These are phyloP conservation scores for Sphaerobolus stellatus DNA, from an alignment of 1,284 basidiomycete genomes.

Conservation along the genomic window DNA sequence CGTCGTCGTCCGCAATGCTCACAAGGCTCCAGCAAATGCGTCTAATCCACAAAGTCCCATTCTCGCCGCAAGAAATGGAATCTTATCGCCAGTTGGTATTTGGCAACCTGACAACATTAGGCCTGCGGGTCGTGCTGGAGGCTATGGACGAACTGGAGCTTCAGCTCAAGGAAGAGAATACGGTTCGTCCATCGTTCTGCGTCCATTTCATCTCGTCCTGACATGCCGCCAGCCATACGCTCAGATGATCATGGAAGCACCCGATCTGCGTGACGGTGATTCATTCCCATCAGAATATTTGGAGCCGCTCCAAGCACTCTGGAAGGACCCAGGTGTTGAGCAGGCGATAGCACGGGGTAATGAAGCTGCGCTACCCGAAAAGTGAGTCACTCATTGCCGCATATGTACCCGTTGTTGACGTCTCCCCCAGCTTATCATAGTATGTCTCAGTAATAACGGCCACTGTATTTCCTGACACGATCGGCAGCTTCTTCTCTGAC, in stretches of 20 bases:
- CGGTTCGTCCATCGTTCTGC: conserved; percentile 19
- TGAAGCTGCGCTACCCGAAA: conserved; percentile 87
- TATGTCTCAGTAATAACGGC: not conserved
- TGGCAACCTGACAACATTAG: conserved; percentile 85
- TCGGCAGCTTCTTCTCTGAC: conserved; percentile 63
- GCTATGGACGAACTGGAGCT: conserved; percentile 88
- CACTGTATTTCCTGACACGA: conserved; percentile 50
- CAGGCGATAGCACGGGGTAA: conserved; percentile 74
- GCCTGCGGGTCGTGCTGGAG: conserved; percentile 80
- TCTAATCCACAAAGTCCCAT: conserved; percentile 78
- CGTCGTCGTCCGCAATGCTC: conserved; percentile 18
- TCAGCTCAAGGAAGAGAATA: conserved; percentile 62
- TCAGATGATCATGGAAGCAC: conserved; percentile 65
- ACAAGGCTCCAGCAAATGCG: conserved; percentile 75
- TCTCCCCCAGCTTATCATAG: conserved; percentile 16
- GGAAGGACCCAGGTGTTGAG: conserved; percentile 78
- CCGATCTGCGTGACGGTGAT: conserved; percentile 77
- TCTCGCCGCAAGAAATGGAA: conserved; percentile 75
- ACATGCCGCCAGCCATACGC: conserved; percentile 38
- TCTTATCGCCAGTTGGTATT: conserved; percentile 86
- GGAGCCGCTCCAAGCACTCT: conserved; percentile 68
- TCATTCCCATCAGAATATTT: conserved; percentile 68
- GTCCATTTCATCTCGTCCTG: not conserved
- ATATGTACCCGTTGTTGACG: not conserved
- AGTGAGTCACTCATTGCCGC: conserved; percentile 48